Percentiles rank a stretch among this genome's conserved stretches.
These are phyloP conservation scores for Massariosphaeria phaeospora DNA, from an alignment of 495 filamentous ascomycete species.

Conservation along the genomic window DNA sequence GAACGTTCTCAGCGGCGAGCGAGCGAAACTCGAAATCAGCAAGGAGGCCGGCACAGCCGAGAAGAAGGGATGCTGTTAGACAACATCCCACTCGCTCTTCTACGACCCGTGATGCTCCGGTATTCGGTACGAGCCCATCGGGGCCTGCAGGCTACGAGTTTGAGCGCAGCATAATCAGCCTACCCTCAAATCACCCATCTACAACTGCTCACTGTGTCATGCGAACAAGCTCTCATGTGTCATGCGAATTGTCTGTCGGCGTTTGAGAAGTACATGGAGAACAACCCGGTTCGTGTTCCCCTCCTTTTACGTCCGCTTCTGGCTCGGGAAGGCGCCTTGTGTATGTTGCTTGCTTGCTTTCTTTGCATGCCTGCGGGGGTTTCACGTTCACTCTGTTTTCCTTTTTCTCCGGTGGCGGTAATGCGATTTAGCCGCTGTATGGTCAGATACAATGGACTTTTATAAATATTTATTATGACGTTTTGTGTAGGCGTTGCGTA, in stretches of 20 bases:
- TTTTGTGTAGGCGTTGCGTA: too few species aligned
- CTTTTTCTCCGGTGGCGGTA: constrained; percentile 15
- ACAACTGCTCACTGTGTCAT: not conserved
- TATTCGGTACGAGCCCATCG: constrained; percentile 6
- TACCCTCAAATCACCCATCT: not conserved
- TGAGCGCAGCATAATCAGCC: not conserved
- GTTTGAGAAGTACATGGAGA: constrained; percentile 22
- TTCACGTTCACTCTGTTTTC: too few species aligned
- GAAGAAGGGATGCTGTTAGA: constrained; percentile 86
- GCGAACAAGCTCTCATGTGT: constrained; percentile 4
- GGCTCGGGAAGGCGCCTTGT: too few species aligned
- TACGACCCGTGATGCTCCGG: constrained; percentile 2
- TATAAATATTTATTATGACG: constrained; percentile 1
- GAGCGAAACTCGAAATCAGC: constrained; percentile 72
- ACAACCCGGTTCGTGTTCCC: not conserved
- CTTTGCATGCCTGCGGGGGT: constrained; percentile 22
- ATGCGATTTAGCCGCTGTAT: constrained; percentile 24
- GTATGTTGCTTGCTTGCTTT: too few species aligned
- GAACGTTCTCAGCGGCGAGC: constrained; percentile 61
- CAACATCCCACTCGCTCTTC: not conserved
- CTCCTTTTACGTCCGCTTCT: constrained; percentile 15
- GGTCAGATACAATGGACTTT: constrained; percentile 27
- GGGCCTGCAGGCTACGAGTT: constrained; percentile 12
- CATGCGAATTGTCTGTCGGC: constrained; percentile 29
- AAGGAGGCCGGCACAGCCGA: constrained; percentile 69